Evolutionary conservation across 2,329 filamentous ascomycete species (phyloP), one percentile per base, ranked within the genome.

Genomic region (Neofusicoccum sp.): DNA sequence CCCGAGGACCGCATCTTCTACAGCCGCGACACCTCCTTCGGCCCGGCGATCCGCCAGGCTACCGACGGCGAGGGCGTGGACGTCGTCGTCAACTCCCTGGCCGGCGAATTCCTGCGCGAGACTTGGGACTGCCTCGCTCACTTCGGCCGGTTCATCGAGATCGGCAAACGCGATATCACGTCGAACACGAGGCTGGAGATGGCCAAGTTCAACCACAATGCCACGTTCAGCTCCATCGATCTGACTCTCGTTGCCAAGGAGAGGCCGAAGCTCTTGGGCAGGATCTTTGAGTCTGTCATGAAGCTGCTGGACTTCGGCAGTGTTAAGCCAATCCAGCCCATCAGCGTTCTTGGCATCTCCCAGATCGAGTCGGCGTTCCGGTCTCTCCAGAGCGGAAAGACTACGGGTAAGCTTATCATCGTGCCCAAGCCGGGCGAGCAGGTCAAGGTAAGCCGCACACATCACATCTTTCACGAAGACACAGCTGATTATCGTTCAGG

Each of bases 31-130:
- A 61, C 64, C 0, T 66, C 65, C 8, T 78, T 78, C 56, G 68
- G 59, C 1, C 60, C 62, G 3, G 72, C 61, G 5, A 62, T 78
- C 4, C 50, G 64, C 47, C 47, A 64, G 6, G 50, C 64, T 29
- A 78, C 76, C 0, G 61, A 66, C 0, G 67, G 65, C 7, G 45
- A 66, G 6, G 76, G 76, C 14, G 73, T 77, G 2, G 73, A 78
- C 62, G 71, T 77, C 3, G 68, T 76, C 6, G 63, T 77, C 47
- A 78, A 77, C 63, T 70, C 68, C 4, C 62, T 70, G 2, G 56
- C 67, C 6, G 75, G 75, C 1, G 66, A 72, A 16, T 47, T 68
- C 1, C 66, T 77, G 6, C 62, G 67, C 28, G 62, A 67, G 37
- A 67, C 69, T 2, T 76, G 71, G 71, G 61, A 69, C 6, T 67